A percentile compares a stretch with the other conserved stretches of the same genome.
Conservation (phyloP, 345 rosid genomes). For the Linum trigynum region DNA sequence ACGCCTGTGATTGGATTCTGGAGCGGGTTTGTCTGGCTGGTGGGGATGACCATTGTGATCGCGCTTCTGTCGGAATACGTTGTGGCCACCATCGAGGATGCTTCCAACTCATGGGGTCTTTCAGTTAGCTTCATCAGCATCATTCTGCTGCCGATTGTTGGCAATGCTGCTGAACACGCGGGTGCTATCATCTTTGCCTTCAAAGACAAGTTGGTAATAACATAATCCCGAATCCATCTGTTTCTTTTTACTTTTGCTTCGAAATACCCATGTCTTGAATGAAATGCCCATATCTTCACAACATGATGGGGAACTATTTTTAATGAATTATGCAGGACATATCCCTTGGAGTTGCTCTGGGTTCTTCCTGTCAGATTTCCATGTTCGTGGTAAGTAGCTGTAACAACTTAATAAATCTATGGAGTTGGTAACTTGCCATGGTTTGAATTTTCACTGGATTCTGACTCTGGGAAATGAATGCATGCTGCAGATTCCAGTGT, state of each 20-base stretch:
- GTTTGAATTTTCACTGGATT: too few species aligned
- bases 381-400: conserved; percentile 60
- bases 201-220: conserved; percentile 73
- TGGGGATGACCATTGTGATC: conserved; percentile 68
- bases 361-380: conserved; percentile 78
- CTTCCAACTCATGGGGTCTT: conserved; percentile 81
- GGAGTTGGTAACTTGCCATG: background rate
- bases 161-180: conserved; percentile 95
- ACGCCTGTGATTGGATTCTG: conserved; percentile 64
- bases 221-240: background rate
- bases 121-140: conserved; percentile 85
- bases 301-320: background rate
- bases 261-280: background rate
- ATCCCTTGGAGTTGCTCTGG: conserved; percentile 75
- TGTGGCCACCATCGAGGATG: conserved; percentile 78
- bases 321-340: conserved; percentile 47
- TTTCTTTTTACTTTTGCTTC: conserved; percentile 1
- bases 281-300: background rate
- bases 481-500: conserved; percentile 50
- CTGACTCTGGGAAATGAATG: background rate
- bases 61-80: conserved; percentile 72
- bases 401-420: background rate
- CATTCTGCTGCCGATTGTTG: conserved; percentile 80
- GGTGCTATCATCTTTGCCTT: conserved; percentile 91
- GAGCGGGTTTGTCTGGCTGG: conserved; percentile 75